Conservation (phyloP, 768 basidiomycete species). For the Mycena kentingensis region DNA sequence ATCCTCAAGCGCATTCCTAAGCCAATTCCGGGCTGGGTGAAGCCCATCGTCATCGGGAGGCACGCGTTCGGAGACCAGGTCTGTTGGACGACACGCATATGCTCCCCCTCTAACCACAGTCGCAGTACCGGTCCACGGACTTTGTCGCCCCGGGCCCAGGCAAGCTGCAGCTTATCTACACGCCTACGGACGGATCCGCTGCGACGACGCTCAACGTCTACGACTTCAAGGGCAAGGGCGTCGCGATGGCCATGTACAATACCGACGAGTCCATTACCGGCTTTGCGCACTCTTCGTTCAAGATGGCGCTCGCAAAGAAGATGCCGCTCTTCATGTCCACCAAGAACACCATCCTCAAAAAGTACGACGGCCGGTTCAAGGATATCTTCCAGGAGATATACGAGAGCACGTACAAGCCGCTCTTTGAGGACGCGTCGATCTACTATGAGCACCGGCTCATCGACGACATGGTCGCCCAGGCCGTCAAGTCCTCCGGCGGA, state of each 20-base stretch:
- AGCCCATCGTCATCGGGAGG: slow-evolving; percentile 94
- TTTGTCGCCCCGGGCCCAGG: slow-evolving; percentile 89
- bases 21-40: slow-evolving; percentile 94
- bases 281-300: slow-evolving; percentile 97
- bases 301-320: slow-evolving; percentile 86
- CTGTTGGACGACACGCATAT: slow-evolving; percentile 13
- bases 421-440: slow-evolving; percentile 70
- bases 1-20: slow-evolving; percentile 87
- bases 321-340: slow-evolving; percentile 95
- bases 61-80: slow-evolving; percentile 98
- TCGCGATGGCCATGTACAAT: slow-evolving; percentile 98
- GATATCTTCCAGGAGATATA: slow-evolving; percentile 99
- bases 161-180: slow-evolving; percentile 90
- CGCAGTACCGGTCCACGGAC: slow-evolving; percentile 92
- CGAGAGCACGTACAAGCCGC: slow-evolving; percentile 73
- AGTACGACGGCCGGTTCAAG: slow-evolving; percentile 98
- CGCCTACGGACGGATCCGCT: slow-evolving; percentile 73
- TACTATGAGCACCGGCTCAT: slow-evolving; percentile 97
- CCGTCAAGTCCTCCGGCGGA: slow-evolving; percentile 93
- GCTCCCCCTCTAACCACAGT: neutral
- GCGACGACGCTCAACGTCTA: slow-evolving; percentile 79
- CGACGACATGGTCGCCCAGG: slow-evolving; percentile 98
- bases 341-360: slow-evolving; percentile 97
- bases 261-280: slow-evolving; percentile 96
- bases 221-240: slow-evolving; percentile 90